Evolutionary conservation across 495 filamentous ascomycete genomes (phyloP).

Genomic region (Penicillium taxi): DNA sequence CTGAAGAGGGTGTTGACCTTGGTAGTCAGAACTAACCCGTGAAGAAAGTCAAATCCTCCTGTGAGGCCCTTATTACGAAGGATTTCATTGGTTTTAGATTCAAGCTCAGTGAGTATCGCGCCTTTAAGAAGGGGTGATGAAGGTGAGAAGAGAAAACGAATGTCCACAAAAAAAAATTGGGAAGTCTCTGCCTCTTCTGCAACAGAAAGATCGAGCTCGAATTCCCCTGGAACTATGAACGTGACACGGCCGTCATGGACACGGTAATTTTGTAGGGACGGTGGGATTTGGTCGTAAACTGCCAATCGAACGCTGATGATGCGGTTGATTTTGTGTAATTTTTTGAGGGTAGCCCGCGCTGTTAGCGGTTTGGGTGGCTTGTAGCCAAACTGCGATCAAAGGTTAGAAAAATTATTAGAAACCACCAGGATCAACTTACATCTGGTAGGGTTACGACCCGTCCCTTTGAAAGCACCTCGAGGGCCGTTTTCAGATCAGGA

Average conservation of each 20-base stretch:
- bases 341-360: conserved; percentile 54
- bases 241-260: conserved; percentile 77
- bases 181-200: conserved; percentile 68
- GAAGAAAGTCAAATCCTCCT: conserved; percentile 76
- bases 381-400: conserved; percentile 54
- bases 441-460: conserved; percentile 69
- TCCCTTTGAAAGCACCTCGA: conserved; percentile 72
- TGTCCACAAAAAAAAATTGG: conserved; percentile 89
- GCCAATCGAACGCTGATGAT: conserved; percentile 71
- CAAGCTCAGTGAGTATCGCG: conserved; percentile 53
- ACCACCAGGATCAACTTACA: conserved; percentile 34
- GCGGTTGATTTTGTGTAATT: conserved; percentile 72
- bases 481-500: conserved; percentile 82
- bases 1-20: conserved; percentile 73
- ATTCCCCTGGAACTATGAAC: conserved; percentile 74
- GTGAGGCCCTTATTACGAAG: conserved; percentile 57
- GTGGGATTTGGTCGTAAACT: conserved; percentile 66
- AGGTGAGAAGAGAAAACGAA: conserved; percentile 75
- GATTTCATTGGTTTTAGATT: conserved; percentile 59
- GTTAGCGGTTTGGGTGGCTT: conserved; percentile 65
- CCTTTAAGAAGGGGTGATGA: conserved; percentile 50
- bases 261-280: conserved; percentile 60
- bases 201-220: conserved; percentile 86
- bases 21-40: conserved; percentile 76
- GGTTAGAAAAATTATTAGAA: background rate